phyloP scores from a whole-genome alignment of 148 eudicot genomes.

The Polygonum maritimum region DNA sequence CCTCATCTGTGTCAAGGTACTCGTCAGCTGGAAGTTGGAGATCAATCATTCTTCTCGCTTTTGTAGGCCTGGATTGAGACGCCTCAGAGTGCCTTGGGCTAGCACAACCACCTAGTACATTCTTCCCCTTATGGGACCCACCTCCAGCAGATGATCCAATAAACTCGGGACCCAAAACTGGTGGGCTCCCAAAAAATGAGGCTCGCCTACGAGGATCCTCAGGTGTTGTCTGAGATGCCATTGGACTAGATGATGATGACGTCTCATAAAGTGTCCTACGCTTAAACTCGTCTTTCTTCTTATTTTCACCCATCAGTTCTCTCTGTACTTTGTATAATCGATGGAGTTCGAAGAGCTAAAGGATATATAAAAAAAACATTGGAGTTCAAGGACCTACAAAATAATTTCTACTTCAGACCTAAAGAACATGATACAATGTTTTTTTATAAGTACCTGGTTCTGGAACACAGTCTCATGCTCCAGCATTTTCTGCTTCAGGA shows the following conservation, averaged over 20 bases:
- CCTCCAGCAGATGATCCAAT: constrained; percentile 33
- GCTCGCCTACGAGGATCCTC: constrained; percentile 49
- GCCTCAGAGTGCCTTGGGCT: constrained; percentile 47
- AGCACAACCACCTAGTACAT: constrained; percentile 23
- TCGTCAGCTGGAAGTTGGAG: constrained; percentile 73
- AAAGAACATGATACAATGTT: background rate
- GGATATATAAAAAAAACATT: background rate
- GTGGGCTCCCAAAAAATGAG: constrained; percentile 22
- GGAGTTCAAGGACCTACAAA: background rate
- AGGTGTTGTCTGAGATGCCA: constrained; percentile 37
- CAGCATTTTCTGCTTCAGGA: constrained; percentile 72
- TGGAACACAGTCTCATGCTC: constrained; percentile 75
- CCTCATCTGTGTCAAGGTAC: constrained; percentile 58
- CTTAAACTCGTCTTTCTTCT: constrained; percentile 33
- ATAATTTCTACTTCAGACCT: background rate
- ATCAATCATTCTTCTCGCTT: constrained; percentile 60
- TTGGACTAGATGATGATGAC: constrained; percentile 56
- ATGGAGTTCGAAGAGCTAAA: constrained; percentile 76
- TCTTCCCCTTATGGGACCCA: constrained; percentile 28
- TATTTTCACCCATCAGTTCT: constrained; percentile 65
- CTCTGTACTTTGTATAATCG: constrained; percentile 64
- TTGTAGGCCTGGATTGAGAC: constrained; percentile 65
- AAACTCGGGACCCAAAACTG: constrained; percentile 23
- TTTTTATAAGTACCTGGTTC: constrained; percentile 47
- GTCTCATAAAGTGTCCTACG: constrained; percentile 38